These are phyloP conservation scores for Nicotiana undulata DNA, from an alignment of 257 asterid species.

Conservation along the genomic window DNA sequence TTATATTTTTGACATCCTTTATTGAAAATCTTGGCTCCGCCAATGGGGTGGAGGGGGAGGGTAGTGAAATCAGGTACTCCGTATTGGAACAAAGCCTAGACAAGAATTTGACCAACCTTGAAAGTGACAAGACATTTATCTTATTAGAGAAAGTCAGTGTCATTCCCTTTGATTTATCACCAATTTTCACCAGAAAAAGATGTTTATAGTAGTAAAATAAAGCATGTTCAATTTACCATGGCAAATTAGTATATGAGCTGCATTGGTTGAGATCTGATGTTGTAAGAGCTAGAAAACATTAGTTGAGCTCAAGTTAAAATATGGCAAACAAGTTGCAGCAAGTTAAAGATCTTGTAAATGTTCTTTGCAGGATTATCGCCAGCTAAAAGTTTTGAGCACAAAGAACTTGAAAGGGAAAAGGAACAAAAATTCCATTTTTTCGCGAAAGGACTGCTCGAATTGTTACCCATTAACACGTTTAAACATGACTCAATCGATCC, in stretches of 20 bases:
- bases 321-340: neutral
- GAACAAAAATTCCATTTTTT: slow-evolving; percentile 9
- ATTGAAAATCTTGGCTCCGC: too few relatives aligned
- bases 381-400: slow-evolving; percentile 7
- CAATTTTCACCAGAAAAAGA: neutral
- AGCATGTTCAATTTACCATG: neutral
- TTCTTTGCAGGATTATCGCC: slow-evolving; percentile 26
- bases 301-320: neutral
- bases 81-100: too few relatives aligned
- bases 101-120: too few relatives aligned
- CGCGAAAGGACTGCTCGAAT: slow-evolving; percentile 20
- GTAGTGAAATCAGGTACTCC: too few relatives aligned
- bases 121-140: too few relatives aligned
- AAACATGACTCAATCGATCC: slow-evolving; percentile 34
- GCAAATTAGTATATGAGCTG: neutral
- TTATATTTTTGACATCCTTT: too few relatives aligned
- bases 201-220: neutral
- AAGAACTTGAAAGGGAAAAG: slow-evolving; percentile 13
- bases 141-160: too few relatives aligned
- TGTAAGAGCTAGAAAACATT: neutral
- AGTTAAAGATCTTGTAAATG: neutral
- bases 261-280: neutral
- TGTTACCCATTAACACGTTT: slow-evolving; percentile 15
- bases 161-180: neutral
- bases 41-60: too few relatives aligned